phyloP scores from a whole-genome alignment of 805 yeast species.

The Suhomyces sp. region DNA sequence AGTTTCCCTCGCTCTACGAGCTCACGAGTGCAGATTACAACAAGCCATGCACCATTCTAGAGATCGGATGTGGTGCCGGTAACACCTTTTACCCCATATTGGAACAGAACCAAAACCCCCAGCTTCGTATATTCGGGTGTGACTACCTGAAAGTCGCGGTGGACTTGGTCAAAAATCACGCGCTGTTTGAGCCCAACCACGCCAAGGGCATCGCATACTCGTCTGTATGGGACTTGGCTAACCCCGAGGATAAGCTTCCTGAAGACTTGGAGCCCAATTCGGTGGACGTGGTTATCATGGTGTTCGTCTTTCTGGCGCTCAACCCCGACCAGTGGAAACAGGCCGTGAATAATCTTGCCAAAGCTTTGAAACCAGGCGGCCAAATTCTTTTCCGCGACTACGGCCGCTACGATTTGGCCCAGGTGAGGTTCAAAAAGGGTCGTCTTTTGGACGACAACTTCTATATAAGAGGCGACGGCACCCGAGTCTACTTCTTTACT shows the following conservation, averaged over 20 bases:
- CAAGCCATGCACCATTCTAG: constrained; percentile 73
- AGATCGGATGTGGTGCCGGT: constrained; percentile 98
- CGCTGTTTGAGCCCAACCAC: constrained; percentile 53
- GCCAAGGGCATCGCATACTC: constrained; percentile 60
- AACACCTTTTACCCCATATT: constrained; percentile 92
- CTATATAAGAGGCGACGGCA: constrained; percentile 96
- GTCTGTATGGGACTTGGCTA: constrained; percentile 93
- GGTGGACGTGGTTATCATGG: constrained; percentile 90
- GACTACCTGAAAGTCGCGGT: constrained; percentile 91
- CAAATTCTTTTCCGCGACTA: constrained; percentile 86
- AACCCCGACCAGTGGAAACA: constrained; percentile 87
- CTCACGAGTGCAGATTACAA: constrained; percentile 65
- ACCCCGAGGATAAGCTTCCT: constrained; percentile 69
- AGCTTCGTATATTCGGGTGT: constrained; percentile 73
- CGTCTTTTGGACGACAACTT: constrained; percentile 87
- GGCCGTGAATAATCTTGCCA: constrained; percentile 69
- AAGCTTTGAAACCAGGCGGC: constrained; percentile 89
- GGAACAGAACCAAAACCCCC: constrained; percentile 76
- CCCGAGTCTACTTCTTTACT: constrained; percentile 94
- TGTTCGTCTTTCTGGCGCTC: constrained; percentile 89
- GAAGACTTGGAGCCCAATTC: constrained; percentile 79
- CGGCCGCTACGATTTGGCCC: constrained; percentile 95
- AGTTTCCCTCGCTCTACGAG: constrained; percentile 81
- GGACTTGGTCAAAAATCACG: constrained; percentile 69
- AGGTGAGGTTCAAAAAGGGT: constrained; percentile 86